These are phyloP conservation scores for Metarhizium anisopliae DNA, from an alignment of 2,329 filamentous ascomycete genomes.

Conservation along the genomic window DNA sequence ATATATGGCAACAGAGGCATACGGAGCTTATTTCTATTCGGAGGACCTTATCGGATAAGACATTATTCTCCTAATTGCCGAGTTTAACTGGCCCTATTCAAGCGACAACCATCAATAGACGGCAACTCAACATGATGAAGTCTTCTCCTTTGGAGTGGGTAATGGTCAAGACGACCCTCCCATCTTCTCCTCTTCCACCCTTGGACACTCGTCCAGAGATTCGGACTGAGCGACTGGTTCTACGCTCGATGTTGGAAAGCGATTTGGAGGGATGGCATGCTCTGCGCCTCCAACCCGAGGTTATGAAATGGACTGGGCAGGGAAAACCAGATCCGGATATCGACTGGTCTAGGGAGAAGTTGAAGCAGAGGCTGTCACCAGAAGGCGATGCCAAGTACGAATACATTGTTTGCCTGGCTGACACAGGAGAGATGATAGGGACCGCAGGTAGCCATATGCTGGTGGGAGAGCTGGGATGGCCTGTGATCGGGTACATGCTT, in stretches of 20 bases:
- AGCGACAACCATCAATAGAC: too few relatives aligned
- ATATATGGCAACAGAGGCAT: too few relatives aligned
- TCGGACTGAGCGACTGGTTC: constrained; percentile 42
- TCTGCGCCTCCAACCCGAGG: constrained; percentile 48
- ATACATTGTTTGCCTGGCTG: constrained; percentile 40
- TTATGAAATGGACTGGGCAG: constrained; percentile 49
- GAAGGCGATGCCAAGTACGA: constrained; percentile 45
- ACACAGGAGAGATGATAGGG: constrained; percentile 43
- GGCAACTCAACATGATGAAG: background rate
- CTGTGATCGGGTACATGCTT: constrained; percentile 51
- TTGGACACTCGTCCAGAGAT: constrained; percentile 29
- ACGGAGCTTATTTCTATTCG: too few relatives aligned
- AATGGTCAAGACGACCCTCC: constrained; percentile 40
- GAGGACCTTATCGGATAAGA: too few relatives aligned
- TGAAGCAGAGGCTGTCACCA: constrained; percentile 36
- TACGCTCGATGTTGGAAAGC: constrained; percentile 39
- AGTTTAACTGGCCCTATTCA: too few relatives aligned
- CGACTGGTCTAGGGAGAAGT: constrained; percentile 30
- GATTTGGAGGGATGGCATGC: constrained; percentile 42
- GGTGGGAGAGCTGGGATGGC: constrained; percentile 38
- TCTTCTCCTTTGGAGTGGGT: constrained; percentile 20
- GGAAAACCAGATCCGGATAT: constrained; percentile 33
- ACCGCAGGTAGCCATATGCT: constrained; percentile 33
- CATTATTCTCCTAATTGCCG: too few relatives aligned
- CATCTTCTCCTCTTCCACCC: constrained; percentile 31